Conservation (phyloP, 23 red algal species). For the Gracilaria domingensis region DNA sequence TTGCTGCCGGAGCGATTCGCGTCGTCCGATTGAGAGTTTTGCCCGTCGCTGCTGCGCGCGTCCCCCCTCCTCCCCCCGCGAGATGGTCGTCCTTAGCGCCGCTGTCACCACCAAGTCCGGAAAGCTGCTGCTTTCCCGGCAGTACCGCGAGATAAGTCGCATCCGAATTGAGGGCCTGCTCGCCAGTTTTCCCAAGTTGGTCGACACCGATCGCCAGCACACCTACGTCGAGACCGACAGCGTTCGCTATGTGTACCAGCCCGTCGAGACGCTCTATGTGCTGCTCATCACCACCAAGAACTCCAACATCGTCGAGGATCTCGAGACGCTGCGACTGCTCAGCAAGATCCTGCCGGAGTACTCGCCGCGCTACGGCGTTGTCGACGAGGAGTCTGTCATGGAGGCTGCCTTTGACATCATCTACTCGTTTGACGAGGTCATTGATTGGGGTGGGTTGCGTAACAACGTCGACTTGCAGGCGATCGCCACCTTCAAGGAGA, state of each 20-base stretch:
- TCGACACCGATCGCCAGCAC: slow-evolving; percentile 89
- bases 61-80: not conserved
- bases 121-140: slow-evolving; percentile 87
- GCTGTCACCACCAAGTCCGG: slow-evolving; percentile 88
- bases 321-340: slow-evolving; percentile 96
- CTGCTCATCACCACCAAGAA: slow-evolving; percentile 96
- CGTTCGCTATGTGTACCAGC: slow-evolving; percentile 99
- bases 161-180: slow-evolving; percentile 97
- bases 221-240: slow-evolving; percentile 98
- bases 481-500: slow-evolving; percentile 88
- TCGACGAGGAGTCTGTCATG: slow-evolving; percentile 91
- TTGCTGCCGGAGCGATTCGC: too few relatives aligned
- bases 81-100: slow-evolving; percentile 92
- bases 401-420: slow-evolving; percentile 98
- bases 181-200: slow-evolving; percentile 92
- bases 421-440: slow-evolving; percentile 97
- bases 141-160: slow-evolving; percentile 92
- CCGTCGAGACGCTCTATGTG: slow-evolving; percentile 97
- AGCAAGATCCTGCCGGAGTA: slow-evolving; percentile 93
- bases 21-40: too few relatives aligned
- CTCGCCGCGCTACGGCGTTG: slow-evolving; percentile 84
- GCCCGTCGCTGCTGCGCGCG: too few relatives aligned
- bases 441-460: slow-evolving; percentile 95
- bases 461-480: slow-evolving; percentile 87
- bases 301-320: slow-evolving; percentile 98